Evolutionary conservation across 768 basidiomycete species (phyloP), one percentile per base, ranked within the genome.

Genomic region (Candolleomyces aberdarensis): DNA sequence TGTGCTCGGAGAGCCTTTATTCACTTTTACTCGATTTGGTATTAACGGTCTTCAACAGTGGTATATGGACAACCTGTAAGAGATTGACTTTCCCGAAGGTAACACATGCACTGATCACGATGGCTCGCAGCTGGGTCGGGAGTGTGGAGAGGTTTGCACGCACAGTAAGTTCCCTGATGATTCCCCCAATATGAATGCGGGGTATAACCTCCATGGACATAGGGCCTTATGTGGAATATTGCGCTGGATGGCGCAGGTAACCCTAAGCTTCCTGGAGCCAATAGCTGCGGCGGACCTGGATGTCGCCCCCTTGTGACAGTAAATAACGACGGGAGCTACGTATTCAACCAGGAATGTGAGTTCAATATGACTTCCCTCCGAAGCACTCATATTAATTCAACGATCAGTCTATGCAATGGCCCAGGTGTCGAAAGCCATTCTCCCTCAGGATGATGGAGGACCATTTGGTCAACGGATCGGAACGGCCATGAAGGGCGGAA

Each of bases 181-280:
- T 26, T 52, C n/a, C 26, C 31, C 10, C 13, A 22, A 31, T 15
- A 20, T 17, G n/a, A 31, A 43, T 47, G 6, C 40, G 17, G 15
- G 11, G 20, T 41, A 26, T 62, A 72, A 72, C 58, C 5, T 19
- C 26, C 8, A 46, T 70, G 15, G 65, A 63, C 10, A 31, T 64
- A 82, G 41, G 87, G 77, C 0, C 73, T 91, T 20, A 88, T 90
- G 85, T 92, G 90, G 89, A 89, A 89, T 66, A 72, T 91, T 47
- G 90, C 87, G 0, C 77, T 88, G 9, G 84, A 91, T 46, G 75
- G 82, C 0, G 80, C 71, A 40, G 88, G 90, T 0, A 71, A 82
- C n/a, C 89, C 90, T 1, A 82, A 81, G 66, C 76, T 87, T 3
- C 87, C 88, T 0, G 85, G 86, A 6, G 83, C 85, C 2, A 75